phyloP scores from a whole-genome alignment of 257 asterid species.

The Catharanthus roseus region DNA sequence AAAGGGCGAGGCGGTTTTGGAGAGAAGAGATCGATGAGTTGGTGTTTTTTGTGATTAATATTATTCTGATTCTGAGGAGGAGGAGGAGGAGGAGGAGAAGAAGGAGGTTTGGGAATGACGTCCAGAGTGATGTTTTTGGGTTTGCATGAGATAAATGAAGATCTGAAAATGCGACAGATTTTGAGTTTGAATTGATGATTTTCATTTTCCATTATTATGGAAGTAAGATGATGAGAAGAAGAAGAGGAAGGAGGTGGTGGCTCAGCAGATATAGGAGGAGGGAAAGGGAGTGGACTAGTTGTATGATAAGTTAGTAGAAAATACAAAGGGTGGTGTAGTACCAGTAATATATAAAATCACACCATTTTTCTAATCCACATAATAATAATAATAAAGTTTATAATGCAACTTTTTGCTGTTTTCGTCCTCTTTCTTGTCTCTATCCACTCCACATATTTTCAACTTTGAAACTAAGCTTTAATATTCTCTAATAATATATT shows the following conservation, averaged over 20 bases:
- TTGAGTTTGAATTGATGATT: slow-evolving; percentile 37
- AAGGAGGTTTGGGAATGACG: slow-evolving; percentile 21
- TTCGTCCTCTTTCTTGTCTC: slow-evolving; percentile 11
- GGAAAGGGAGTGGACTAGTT: too few relatives aligned
- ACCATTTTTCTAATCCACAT: not conserved
- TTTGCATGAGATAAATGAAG: slow-evolving; percentile 41
- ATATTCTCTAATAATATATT: too few relatives aligned
- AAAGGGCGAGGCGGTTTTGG: slow-evolving; percentile 23
- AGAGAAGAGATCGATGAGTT: slow-evolving; percentile 30
- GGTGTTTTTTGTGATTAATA: slow-evolving; percentile 9
- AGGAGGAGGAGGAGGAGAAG: too few relatives aligned
- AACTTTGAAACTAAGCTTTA: too few relatives aligned
- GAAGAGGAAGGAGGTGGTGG: not conserved
- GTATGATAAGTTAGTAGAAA: too few relatives aligned
- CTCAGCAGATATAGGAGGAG: not conserved
- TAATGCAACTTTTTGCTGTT: slow-evolving; percentile 3
- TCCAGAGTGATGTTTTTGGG: slow-evolving; percentile 33
- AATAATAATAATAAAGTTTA: not conserved
- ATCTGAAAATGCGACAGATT: slow-evolving; percentile 39
- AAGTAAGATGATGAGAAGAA: not conserved
- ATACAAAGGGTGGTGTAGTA: too few relatives aligned
- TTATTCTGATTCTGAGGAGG: slow-evolving; percentile 6
- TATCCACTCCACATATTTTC: not conserved
- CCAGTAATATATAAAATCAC: not conserved
- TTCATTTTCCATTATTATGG: too few relatives aligned